These are phyloP conservation scores for Trametes cubensis DNA, from an alignment of 768 basidiomycete genomes.

Conservation along the genomic window DNA sequence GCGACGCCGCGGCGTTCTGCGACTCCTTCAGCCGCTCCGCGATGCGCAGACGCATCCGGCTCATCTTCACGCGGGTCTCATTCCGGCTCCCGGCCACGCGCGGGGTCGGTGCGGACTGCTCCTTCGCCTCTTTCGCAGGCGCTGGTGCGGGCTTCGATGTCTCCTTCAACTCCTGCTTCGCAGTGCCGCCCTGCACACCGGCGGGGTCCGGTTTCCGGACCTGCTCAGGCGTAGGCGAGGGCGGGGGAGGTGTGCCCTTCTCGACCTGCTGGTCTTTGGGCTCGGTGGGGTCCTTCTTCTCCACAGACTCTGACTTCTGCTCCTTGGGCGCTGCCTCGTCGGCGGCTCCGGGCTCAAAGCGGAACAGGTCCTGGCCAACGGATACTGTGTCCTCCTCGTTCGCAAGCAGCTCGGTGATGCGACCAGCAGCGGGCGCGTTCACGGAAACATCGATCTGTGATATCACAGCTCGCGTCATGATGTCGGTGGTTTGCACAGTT, in stretches of 20 bases:
- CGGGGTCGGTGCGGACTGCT: slow-evolving; percentile 37
- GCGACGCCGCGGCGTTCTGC: slow-evolving; percentile 93
- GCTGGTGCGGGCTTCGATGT: slow-evolving; percentile 33
- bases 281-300: slow-evolving; percentile 45
- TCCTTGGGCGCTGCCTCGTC: slow-evolving; percentile 27
- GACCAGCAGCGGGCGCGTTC: slow-evolving; percentile 88
- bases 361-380: slow-evolving; percentile 93
- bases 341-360: slow-evolving; percentile 74
- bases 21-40: slow-evolving; percentile 97
- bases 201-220: slow-evolving; percentile 33
- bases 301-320: slow-evolving; percentile 29
- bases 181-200: slow-evolving; percentile 35
- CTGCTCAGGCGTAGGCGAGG: slow-evolving; percentile 42
- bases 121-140: slow-evolving; percentile 28
- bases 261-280: slow-evolving; percentile 52
- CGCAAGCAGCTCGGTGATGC: slow-evolving; percentile 82
- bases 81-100: slow-evolving; percentile 58
- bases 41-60: slow-evolving; percentile 95
- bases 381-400: slow-evolving; percentile 92
- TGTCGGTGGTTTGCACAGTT: neutral
- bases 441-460: slow-evolving; percentile 94
- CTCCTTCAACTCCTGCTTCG: slow-evolving; percentile 42
- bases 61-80: slow-evolving; percentile 98
- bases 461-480: neutral
- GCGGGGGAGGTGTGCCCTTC: slow-evolving; percentile 48